Evolutionary conservation across 768 basidiomycete genomes (phyloP), one percentile per base, ranked within the genome.

Genomic region (Cytidiella melzeri): DNA sequence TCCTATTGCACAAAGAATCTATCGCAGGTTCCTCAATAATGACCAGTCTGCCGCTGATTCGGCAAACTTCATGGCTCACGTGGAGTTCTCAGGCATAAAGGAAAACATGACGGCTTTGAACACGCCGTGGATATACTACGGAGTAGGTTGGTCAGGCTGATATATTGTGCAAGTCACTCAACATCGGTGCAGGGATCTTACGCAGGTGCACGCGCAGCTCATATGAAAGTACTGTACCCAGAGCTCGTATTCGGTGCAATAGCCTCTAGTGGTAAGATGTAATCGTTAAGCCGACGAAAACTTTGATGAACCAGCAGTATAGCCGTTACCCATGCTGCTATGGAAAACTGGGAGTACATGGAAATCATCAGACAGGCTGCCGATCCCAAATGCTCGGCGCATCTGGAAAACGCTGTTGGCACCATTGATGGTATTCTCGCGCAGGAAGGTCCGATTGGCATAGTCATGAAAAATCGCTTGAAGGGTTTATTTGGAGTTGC

Each of bases 71-170:
- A 92, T 96, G 79, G 70, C 76, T 5, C 79, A 84, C 52, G 80
- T 95, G 62, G 77, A 82, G 58, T 85, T 94, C 57, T 66, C 73
- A 5, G 86, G 81, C 1, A 79, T 93, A 43, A 67, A 75, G 1
- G 83, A 84, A 58, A 77, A 87, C 59, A 58, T 91, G 55, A 85
- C 84, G 15, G 77, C 89, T 10, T 79, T 85, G 15, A 69, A 68
- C 24, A 84, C 84, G 1, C 87, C 89, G 7, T 92, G 90, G 90
- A 91, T 92, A 48, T 92, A 95, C 64, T 95, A 95, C 59, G 95
- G 95, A 12, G 93, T 91, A 53, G 24, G 44, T 20, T 3, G 30
- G 23, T 39, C 12, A n/a, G 42, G 45, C 21, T 51, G 5, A 24
- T 45, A 21, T 44, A 2, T 46, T n/a, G 5, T 20, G 46, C n/a